Evolutionary conservation across 768 basidiomycete species (phyloP).

Genomic region (Neoboletus magnificus): DNA sequence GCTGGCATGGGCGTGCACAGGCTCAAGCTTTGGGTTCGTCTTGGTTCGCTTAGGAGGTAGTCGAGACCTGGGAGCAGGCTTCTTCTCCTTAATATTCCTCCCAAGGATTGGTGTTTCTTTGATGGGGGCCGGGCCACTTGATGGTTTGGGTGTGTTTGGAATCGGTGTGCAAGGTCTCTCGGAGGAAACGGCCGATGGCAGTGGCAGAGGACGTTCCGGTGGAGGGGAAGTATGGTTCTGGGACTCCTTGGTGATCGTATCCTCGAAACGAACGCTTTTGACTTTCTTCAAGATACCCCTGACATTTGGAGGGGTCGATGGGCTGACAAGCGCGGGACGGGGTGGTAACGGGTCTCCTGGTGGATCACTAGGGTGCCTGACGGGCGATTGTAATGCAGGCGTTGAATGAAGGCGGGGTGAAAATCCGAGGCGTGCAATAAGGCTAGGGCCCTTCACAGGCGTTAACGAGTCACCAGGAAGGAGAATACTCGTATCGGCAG

Average conservation of each 20-base stretch:
- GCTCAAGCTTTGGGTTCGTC: conserved; percentile 4
- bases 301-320: conserved; percentile 28
- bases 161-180: conserved; percentile 13
- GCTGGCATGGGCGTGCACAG: neutral
- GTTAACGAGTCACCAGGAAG: conserved; percentile 15
- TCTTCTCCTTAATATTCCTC: conserved; percentile 12
- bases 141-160: neutral
- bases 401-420: neutral
- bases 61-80: conserved; percentile 9
- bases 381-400: conserved; percentile 3
- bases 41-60: conserved; percentile 14
- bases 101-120: neutral
- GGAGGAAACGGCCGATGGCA: neutral
- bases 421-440: neutral
- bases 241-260: conserved; percentile 6
- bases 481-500: conserved; percentile 6
- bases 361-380: conserved; percentile 9
- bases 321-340: conserved; percentile 22
- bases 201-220: conserved; percentile 7
- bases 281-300: conserved; percentile 39
- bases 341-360: conserved; percentile 21
- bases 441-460: neutral
- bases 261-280: conserved; percentile 40
- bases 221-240: neutral
- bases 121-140: neutral